Base-by-base conservation (phyloP, 345 rosid genomes). In the Corchorus capsularis region DNA sequence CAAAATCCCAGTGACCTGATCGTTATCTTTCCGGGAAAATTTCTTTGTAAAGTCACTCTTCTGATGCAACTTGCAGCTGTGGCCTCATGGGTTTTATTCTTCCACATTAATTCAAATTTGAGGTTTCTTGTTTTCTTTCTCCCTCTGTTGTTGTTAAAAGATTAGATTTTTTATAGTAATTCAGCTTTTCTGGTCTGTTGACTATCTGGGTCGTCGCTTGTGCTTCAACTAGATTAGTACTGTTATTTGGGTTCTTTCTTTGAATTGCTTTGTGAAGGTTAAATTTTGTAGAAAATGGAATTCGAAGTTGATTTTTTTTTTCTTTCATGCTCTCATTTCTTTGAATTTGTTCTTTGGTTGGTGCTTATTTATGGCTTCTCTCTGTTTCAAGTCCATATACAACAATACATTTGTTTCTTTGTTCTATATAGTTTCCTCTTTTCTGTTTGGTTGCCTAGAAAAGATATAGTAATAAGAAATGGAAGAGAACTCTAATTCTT, bases 141-240 rank as follows among this genome's bases (percentile, higher is more conserved):
- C 16, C n/a, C 37, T 13, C 55, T 46, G 3, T 68, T 10, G 63
- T 11, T 45, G 70, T 19, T 68, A 12, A 50, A 69, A 69, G 72
- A 22, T 49, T 47, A 47, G 54, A 6, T n/a, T 43, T 67, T 67
- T 6, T 47, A 11, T 27, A 11, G 17, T 10, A 60, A 46, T 67
- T 67, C 10, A 46, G 72, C 72, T 68, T 68, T 68, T 27, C 7
- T 27, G 27, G 12, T 39, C 11, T 11, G 72, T 34, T 69, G 73
- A 69, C 60, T 52, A 8, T 49, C 1, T 52, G 46, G 45, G 60
- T 69, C 60, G 53, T 69, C 16, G 27, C 59, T 69, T 50, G 32
- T 69, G 60, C 41, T 50, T 69, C 46, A 4, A 16, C 5, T 68
- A 67, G 19, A 67, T 46, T 8, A 14, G 71, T 22, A 68, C 27